Percentiles rank a stretch among this genome's conserved stretches.
Evolutionary conservation across 768 basidiomycete species (phyloP).

Genomic region (Lactarius pseudohatsudake): DNA sequence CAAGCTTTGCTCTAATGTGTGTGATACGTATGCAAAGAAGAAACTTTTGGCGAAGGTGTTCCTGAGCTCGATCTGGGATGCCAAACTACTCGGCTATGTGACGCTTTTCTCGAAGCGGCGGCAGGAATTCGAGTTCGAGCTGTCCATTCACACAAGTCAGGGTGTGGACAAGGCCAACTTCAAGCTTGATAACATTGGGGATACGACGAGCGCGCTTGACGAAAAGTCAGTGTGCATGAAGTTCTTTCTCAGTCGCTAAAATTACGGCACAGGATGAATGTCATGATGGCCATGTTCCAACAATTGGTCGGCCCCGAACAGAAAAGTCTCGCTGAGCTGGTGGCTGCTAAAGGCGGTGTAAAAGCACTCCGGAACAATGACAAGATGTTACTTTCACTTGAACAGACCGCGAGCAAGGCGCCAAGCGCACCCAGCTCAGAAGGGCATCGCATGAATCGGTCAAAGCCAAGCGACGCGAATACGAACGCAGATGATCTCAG

Average conservation of each 20-base stretch:
- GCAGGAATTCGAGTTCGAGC: conserved; percentile 34
- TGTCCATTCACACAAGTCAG: conserved; percentile 34
- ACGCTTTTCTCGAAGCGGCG: conserved; percentile 32
- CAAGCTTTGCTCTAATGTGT: conserved; percentile 36
- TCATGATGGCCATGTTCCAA: conserved; percentile 24
- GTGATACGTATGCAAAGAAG: conserved; percentile 38
- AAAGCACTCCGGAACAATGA: conserved; percentile 28
- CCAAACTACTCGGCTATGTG: conserved; percentile 31
- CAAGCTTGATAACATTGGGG: conserved; percentile 23
- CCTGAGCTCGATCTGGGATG: conserved; percentile 34
- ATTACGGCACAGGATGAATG: conserved; percentile 23
- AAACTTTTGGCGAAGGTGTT: conserved; percentile 34
- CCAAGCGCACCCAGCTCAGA: neutral
- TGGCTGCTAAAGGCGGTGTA: conserved; percentile 32
- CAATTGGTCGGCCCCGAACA: conserved; percentile 26
- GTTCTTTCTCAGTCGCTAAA: neutral
- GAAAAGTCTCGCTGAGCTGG: conserved; percentile 7
- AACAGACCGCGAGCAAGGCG: conserved; percentile 23
- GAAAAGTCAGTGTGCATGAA: conserved; percentile 23
- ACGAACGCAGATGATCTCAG: conserved; percentile 4
- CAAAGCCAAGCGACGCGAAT: neutral
- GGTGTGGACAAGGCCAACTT: conserved; percentile 17
- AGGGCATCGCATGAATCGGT: neutral
- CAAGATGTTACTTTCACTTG: conserved; percentile 28
- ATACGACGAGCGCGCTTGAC: conserved; percentile 21